These are phyloP conservation scores for Trichoderma polysporum DNA, from an alignment of 2,329 filamentous ascomycete genomes.

Conservation along the genomic window DNA sequence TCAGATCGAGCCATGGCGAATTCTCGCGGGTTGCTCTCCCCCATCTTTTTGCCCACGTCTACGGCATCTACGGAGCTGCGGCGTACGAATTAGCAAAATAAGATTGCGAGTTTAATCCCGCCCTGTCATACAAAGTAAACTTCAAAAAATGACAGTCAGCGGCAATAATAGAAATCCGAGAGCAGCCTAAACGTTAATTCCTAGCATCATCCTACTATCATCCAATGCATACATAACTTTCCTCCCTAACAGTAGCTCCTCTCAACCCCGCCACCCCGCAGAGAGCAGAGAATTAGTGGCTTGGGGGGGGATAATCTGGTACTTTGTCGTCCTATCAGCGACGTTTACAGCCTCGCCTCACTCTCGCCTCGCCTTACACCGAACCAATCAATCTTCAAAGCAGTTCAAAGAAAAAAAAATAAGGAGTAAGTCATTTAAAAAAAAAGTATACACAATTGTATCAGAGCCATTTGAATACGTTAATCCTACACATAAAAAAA, in stretches of 20 bases:
- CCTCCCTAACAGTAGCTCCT: background rate
- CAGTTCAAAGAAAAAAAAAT: background rate
- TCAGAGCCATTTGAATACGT: background rate
- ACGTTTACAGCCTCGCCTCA: background rate
- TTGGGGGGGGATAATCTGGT: background rate
- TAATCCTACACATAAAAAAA: constrained; percentile 7
- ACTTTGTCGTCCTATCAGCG: background rate
- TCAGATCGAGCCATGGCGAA: too few relatives aligned
- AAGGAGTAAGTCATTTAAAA: background rate
- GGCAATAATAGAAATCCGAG: background rate
- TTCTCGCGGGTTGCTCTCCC: too few relatives aligned
- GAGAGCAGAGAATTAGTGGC: background rate
- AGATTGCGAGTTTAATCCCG: background rate
- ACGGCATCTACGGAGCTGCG: background rate
- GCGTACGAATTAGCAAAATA: background rate
- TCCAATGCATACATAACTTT: background rate
- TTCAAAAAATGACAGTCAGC: background rate
- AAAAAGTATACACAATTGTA: background rate
- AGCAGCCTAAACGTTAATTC: constrained; percentile 1
- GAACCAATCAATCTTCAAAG: background rate
- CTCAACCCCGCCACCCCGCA: constrained; percentile 16
- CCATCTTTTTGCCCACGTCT: background rate
- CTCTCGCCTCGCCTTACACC: background rate
- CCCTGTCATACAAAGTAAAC: background rate
- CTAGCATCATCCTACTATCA: background rate